Percentiles rank a stretch among this genome's conserved stretches.
Evolutionary conservation across 2,329 filamentous ascomycete genomes (phyloP).

Genomic region (Hirsutella minnesotensis): DNA sequence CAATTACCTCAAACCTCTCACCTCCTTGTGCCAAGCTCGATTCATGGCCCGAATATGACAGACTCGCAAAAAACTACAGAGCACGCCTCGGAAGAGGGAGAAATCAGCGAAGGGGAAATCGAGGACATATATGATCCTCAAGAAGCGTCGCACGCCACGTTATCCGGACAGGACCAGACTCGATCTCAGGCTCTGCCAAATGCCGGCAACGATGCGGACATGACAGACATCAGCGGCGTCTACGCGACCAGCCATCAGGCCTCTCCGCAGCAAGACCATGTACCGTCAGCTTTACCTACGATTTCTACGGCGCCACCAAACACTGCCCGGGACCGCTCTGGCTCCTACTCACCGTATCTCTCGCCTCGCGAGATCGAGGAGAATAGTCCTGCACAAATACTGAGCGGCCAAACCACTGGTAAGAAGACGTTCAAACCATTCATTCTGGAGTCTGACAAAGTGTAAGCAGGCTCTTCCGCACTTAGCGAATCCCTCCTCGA

Average conservation of each 20-base stretch:
- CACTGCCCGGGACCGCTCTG: conserved; percentile 28
- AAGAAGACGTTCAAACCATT: not conserved
- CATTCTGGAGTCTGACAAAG: too few species aligned
- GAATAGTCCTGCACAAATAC: not conserved
- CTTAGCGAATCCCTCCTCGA: too few species aligned
- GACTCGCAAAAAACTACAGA: conserved; percentile 2
- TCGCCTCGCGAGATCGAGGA: conserved; percentile 34
- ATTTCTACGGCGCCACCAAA: not conserved
- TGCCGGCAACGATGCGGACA: not conserved
- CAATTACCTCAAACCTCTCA: not conserved
- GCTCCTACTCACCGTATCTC: conserved; percentile 40
- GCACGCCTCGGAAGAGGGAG: conserved; percentile 52
- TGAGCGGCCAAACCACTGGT: not conserved
- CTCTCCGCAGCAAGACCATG: not conserved
- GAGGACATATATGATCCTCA: conserved; percentile 42
- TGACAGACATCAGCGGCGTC: not conserved
- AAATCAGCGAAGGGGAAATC: conserved; percentile 59
- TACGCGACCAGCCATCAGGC: too few species aligned
- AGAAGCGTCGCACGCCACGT: conserved; percentile 4
- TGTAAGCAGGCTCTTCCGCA: too few species aligned
- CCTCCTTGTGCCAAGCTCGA: not conserved
- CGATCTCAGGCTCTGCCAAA: not conserved
- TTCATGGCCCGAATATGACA: conserved; percentile 1
- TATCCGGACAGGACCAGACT: not conserved
- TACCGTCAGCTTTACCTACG: not conserved